Evolutionary conservation across 306 rosid species (phyloP).

Genomic region (Inga leiocalycina): DNA sequence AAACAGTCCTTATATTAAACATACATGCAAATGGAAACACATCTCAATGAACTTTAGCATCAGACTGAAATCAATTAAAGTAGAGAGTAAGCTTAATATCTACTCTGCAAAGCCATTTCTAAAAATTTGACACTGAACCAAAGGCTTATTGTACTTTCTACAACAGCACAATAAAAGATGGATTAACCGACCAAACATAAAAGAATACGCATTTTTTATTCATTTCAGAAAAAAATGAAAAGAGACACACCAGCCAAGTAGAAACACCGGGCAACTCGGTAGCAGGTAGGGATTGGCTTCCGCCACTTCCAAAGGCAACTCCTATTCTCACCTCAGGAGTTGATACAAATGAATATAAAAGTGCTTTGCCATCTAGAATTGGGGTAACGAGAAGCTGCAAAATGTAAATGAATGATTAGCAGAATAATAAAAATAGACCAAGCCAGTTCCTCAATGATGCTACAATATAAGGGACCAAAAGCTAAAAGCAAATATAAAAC

Average conservation of each 20-base stretch:
- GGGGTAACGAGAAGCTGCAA: conserved; percentile 80
- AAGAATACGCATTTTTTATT: conserved; percentile 4
- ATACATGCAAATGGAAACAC: conserved; percentile 18
- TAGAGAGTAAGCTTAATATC: conserved; percentile 13
- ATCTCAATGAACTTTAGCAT: conserved; percentile 24
- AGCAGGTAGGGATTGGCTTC: conserved; percentile 93
- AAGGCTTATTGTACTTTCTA: neutral
- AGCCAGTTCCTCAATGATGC: conserved; percentile 18
- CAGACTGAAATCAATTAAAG: conserved; percentile 17
- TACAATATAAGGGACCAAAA: conserved; percentile 7
- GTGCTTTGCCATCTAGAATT: conserved; percentile 77
- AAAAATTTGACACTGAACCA: conserved; percentile 20
- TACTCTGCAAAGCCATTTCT: neutral
- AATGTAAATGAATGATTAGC: conserved; percentile 39
- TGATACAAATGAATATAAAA: conserved; percentile 80
- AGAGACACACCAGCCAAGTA: conserved; percentile 81
- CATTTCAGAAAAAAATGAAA: conserved; percentile 17
- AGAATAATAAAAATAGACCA: conserved; percentile 3
- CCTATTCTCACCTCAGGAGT: conserved; percentile 93
- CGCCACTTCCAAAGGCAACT: conserved; percentile 96
- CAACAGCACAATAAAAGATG: neutral
- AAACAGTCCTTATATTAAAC: conserved; percentile 5
- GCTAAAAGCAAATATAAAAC: neutral
- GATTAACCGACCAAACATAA: conserved; percentile 14
- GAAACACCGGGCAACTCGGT: conserved; percentile 95